These are phyloP conservation scores for Penicillium angulare DNA, from an alignment of 495 filamentous ascomycete species.

Conservation along the genomic window DNA sequence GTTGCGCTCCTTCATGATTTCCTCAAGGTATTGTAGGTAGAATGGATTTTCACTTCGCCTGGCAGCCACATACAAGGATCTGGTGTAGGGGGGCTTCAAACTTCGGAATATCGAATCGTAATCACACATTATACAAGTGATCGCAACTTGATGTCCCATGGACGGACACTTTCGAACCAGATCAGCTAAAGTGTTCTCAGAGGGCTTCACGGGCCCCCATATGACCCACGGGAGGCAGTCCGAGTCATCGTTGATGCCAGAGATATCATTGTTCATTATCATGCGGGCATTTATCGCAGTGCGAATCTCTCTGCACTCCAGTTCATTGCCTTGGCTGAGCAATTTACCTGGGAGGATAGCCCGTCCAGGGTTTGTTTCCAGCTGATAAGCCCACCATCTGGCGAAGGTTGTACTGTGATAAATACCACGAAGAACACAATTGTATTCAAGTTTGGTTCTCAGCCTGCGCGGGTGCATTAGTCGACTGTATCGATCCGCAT, in stretches of 20 bases:
- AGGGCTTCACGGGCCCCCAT: conserved; percentile 14
- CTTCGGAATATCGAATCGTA: conserved; percentile 8
- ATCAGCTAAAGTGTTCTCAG: conserved; percentile 10
- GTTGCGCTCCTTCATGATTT: conserved; percentile 10
- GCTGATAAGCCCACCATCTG: conserved; percentile 24
- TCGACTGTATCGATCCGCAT: conserved; percentile 28
- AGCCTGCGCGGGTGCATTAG: conserved; percentile 16
- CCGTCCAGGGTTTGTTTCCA: conserved; percentile 14
- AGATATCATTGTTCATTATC: conserved; percentile 25
- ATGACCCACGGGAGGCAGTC: conserved; percentile 19
- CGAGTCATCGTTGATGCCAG: conserved; percentile 12
- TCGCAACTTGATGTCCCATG: conserved; percentile 18
- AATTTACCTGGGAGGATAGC: conserved; percentile 11
- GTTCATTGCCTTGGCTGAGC: conserved; percentile 5
- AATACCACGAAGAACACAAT: conserved; percentile 24
- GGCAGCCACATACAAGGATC: conserved; percentile 15
- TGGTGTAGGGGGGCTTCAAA: conserved; percentile 15
- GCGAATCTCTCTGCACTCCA: conserved; percentile 12
- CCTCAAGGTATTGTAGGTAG: conserved; percentile 17
- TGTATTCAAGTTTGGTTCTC: conserved; percentile 12
- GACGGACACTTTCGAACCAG: conserved; percentile 17
- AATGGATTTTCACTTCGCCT: conserved; percentile 13
- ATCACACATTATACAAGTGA: conserved; percentile 15
- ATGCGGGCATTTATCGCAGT: conserved; percentile 21
- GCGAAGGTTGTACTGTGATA: conserved; percentile 28